Percentiles rank a stretch among this genome's conserved stretches.
These are phyloP conservation scores for Nakazawaea populi DNA, from an alignment of 805 yeast species.

Conservation along the genomic window DNA sequence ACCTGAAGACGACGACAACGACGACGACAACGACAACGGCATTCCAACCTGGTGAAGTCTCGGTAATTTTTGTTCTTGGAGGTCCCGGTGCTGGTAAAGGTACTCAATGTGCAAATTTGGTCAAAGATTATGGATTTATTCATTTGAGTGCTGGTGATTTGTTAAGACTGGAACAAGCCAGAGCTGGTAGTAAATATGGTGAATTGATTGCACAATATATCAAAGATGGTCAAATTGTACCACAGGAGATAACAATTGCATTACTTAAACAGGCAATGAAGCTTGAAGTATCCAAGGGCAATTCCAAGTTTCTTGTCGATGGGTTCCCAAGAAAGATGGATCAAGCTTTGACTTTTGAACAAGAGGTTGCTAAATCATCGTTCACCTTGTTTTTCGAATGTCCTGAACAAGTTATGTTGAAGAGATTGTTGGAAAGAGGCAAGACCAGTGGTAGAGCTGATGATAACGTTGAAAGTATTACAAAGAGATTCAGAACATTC, in stretches of 20 bases:
- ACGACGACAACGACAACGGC: slow-evolving; percentile 25
- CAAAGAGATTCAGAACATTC: slow-evolving; percentile 82
- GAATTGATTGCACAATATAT: slow-evolving; percentile 79
- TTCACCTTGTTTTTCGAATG: slow-evolving; percentile 76
- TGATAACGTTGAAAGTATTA: slow-evolving; percentile 87
- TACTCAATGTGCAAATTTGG: slow-evolving; percentile 87
- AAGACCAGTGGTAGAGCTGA: slow-evolving; percentile 93
- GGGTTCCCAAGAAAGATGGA: slow-evolving; percentile 99
- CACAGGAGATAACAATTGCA: slow-evolving; percentile 86
- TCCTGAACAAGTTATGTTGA: slow-evolving; percentile 77
- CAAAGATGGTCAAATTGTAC: slow-evolving; percentile 86
- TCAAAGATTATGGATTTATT: slow-evolving; percentile 71
- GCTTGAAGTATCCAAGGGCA: slow-evolving; percentile 42
- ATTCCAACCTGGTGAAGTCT: slow-evolving; percentile 59
- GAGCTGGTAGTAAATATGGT: slow-evolving; percentile 80
- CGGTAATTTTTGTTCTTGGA: slow-evolving; percentile 87
- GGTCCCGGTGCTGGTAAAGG: slow-evolving; percentile 99
- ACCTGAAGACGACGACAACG: slow-evolving; percentile 1
- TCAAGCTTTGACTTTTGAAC: slow-evolving; percentile 92
- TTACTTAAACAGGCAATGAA: slow-evolving; percentile 74
- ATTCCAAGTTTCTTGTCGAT: slow-evolving; percentile 72
- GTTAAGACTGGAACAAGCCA: slow-evolving; percentile 83
- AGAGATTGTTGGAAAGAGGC: slow-evolving; percentile 83
- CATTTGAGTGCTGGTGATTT: slow-evolving; percentile 97
- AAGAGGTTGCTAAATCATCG: slow-evolving; percentile 61